phyloP scores from a whole-genome alignment of 108 stramenopile species.

The Stephanodiscus triporus region DNA sequence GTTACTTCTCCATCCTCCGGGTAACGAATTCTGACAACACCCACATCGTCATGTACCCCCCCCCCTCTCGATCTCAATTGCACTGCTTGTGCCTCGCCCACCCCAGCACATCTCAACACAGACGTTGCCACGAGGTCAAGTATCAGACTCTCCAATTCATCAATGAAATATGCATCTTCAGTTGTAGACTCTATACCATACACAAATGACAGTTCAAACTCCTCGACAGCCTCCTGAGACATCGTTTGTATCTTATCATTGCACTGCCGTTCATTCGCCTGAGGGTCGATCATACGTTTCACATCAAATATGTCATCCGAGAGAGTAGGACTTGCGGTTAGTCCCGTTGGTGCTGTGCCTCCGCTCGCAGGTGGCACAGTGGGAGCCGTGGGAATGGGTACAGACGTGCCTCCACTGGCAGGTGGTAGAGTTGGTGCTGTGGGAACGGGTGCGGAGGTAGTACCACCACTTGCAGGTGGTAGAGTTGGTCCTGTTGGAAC shows the following conservation, averaged over 20 bases:
- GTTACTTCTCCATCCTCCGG: conserved; percentile 32
- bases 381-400: background rate
- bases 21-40: conserved; percentile 46
- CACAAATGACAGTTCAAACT: conserved; percentile 40
- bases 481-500: background rate
- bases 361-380: background rate
- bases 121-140: conserved; percentile 38
- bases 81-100: conserved; percentile 2
- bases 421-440: background rate
- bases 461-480: no score
- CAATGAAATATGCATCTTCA: conserved; percentile 1
- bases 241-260: conserved; percentile 9
- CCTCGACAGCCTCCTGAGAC: background rate
- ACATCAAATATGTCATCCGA: conserved; percentile 35
- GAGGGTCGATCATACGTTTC: background rate
- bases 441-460: background rate
- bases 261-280: conserved; percentile 33
- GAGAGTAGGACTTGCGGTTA: background rate
- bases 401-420: background rate
- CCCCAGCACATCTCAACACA: conserved; percentile 29
- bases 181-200: conserved; percentile 42
- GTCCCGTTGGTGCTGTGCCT: background rate
- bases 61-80: conserved; percentile 20
- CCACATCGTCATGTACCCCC: conserved; percentile 2
- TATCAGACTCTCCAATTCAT: conserved; percentile 33